Base-by-base conservation (phyloP, 805 yeast genomes). In the Barnettozyma botsteinii region DNA sequence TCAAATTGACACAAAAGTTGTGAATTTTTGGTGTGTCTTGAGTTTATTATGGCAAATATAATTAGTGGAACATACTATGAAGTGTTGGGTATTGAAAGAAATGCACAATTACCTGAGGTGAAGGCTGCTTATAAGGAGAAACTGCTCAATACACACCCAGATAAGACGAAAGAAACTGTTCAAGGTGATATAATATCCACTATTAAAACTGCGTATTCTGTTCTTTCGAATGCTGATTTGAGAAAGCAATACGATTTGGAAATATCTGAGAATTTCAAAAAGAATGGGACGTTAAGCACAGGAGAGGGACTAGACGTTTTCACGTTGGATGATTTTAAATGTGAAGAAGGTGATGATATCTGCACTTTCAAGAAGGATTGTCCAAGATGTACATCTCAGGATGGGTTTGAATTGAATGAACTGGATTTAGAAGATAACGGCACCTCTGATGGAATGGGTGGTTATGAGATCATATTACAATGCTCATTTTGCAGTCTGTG, bases 401-500 rank as follows among this genome's bases (percentile, higher is more conserved):
- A 65, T 3, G 79, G 89, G 0, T 83, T 86, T 41, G 53, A 55
- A 13, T 57, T 91, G 2, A 66, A 65, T 1, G 96, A 87, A 47
- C 53, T 61, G 1, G 84, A 82, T 40, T 65, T 91, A 40, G 78
- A 63, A 14, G 64, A 69, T 5, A 69, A 68, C 40, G 81, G 78
- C 0, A 68, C 73, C 0, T 48, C 57, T 3, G 62, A 65, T 27
- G 69, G 67, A 0, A 71, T 68, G 26, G 79, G 77, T 13, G 72
- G 79, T 1, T 81, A 67, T 47, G 83, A 81, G 47, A 70, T 89
- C 2, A 68, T 85, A 18, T 77, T 85, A 0, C 96, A 89, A 53
- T 91, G 98, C 57, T 56, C 64, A 11, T 79, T 84, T 24, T 91
- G 98, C 59, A 85, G 95, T 57, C 57, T 88, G 23, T 91, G 96